Base-by-base conservation (phyloP, 2,329 filamentous ascomycete genomes). In the Colletotrichum tropicicola region DNA sequence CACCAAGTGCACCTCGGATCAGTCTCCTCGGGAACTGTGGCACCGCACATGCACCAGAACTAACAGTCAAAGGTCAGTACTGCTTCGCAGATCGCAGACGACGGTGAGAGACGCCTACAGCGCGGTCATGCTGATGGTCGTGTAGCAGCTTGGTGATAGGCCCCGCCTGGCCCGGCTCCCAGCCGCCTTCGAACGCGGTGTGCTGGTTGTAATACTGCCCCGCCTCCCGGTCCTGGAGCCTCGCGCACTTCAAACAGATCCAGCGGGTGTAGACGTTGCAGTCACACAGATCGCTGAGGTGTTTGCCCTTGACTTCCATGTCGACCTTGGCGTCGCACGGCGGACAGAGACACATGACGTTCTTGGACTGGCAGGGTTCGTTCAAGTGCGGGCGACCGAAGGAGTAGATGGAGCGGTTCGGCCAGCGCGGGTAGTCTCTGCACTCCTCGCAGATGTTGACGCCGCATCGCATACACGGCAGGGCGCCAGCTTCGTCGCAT, bases 1-100 rank as follows among this genome's bases (percentile, higher is more conserved):
- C 67, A 68, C 59, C 65, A 68, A 9, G 55, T 58, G 39, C 67
- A 68, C 27, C 67, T 30, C 5, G 47, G 47, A 13, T 35, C 23
- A 2, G 23, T 58, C 3, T 67, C 65, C 0, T 61, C 19, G n/a
- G 54, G 27, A 9, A 68, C 55, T 1, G 23, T 39, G 0, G 44
- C 54, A 25, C 64, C 59, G 21, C 67, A 67, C 15, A 15, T 27
- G 49, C 67, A 68, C 54, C 49, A 68, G 6, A 68, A 65, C 67
- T 65, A 28, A 25, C 37, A 1, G 13, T 3, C 13, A 9, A 1
- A 5, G n/a, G 13, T 39, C 47, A 56, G 17, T 44, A 8, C 13
- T 5, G 8, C 41, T 32, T 7, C 7, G n/a, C 19, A 3, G 15
- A 15, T 23, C 19, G 19, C 37, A 43, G 30, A 8, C 15, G 12